These are phyloP conservation scores for Pseudocercospora vitis DNA, from an alignment of 2,329 filamentous ascomycete species.

Conservation along the genomic window DNA sequence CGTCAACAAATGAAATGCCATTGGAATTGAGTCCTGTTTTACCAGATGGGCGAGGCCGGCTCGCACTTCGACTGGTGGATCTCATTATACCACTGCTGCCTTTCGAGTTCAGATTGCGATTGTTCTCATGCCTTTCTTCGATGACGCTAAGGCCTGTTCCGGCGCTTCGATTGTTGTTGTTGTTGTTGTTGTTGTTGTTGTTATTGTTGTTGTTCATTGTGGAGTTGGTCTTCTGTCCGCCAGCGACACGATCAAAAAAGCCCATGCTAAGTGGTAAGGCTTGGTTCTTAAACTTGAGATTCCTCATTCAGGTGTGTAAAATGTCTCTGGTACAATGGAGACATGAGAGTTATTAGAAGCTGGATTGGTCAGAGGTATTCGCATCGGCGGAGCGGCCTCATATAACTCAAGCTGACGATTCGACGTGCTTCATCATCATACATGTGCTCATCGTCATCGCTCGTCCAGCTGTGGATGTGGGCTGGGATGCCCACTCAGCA, in stretches of 20 bases:
- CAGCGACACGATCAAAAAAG: slow-evolving; percentile 16
- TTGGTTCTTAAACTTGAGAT: slow-evolving; percentile 22
- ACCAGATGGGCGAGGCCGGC: slow-evolving; percentile 21
- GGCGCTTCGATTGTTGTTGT: slow-evolving; percentile 18
- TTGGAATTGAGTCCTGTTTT: slow-evolving; percentile 25
- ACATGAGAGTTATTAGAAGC: slow-evolving; percentile 4
- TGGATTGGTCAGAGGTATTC: slow-evolving; percentile 2
- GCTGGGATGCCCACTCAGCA: slow-evolving; percentile 17
- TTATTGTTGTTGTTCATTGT: slow-evolving; percentile 14
- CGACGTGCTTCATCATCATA: slow-evolving; percentile 14
- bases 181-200: slow-evolving; percentile 9
- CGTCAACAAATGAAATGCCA: slow-evolving; percentile 23
- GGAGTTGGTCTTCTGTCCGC: slow-evolving; percentile 3
- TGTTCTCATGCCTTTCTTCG: slow-evolving; percentile 18
- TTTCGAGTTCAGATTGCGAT: slow-evolving; percentile 15
- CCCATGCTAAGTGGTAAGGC: slow-evolving; percentile 24
- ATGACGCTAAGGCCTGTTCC: slow-evolving; percentile 20
- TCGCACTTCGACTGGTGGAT: slow-evolving; percentile 17
- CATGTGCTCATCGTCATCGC: slow-evolving; percentile 16
- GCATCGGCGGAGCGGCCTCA: slow-evolving; percentile 9
- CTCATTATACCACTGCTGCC: slow-evolving; percentile 17
- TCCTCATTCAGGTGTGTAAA: slow-evolving; percentile 13
- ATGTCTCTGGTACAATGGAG: slow-evolving; percentile 2
- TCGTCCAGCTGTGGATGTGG: background rate
- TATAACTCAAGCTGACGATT: slow-evolving; percentile 18